Evolutionary conservation across 2,329 filamentous ascomycete species (phyloP), one percentile per base, ranked within the genome.

Genomic region (Rhexocercosporidium sp.): DNA sequence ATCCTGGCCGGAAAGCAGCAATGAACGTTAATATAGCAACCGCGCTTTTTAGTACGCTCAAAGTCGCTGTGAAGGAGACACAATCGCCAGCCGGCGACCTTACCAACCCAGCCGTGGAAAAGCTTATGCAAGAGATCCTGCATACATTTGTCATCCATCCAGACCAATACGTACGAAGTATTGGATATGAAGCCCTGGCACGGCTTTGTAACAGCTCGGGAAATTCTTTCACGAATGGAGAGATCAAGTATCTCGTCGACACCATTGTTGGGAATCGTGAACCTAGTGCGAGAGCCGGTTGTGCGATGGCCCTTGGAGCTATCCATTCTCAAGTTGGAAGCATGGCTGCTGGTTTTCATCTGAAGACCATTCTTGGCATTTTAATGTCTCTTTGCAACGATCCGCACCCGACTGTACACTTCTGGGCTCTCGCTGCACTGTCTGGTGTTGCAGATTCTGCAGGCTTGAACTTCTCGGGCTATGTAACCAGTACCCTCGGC

Each of bases 331-430:
- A 97, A 78, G 92, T 99, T 39, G 96, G 96, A 66, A 95, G 96
- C 65, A 98, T 99, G 94, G 96, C 96, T 62, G 96, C 96, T 64
- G 94, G 94, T 3, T 94, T 96, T 74, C 96, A 99, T 77, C 85
- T 99, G 60, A 98, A 98, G 82, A 97, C 94, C 1, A 97, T 99
- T 59, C 86, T 97, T n/a, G 92, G 95, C 20, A 96, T 99, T 46
- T 82, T 99, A n/a, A 97, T 98, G 92, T 98, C 96, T 8, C 85
- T 99, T 11, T 95, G 94, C 78, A 97, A 94, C 73, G 96, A 99
- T 76, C 93, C 95, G 22, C 96, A 99, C 77, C 94, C 96, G 0
- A 90, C 92, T 0, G 96, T 99, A 9, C 96, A 99, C 79, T 97
- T 95, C 77, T 98, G 94, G 94, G 95, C 96, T 2, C 83, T 99